phyloP scores from a whole-genome alignment of 2,329 filamentous ascomycete genomes.

The Colletotrichum sp. region DNA sequence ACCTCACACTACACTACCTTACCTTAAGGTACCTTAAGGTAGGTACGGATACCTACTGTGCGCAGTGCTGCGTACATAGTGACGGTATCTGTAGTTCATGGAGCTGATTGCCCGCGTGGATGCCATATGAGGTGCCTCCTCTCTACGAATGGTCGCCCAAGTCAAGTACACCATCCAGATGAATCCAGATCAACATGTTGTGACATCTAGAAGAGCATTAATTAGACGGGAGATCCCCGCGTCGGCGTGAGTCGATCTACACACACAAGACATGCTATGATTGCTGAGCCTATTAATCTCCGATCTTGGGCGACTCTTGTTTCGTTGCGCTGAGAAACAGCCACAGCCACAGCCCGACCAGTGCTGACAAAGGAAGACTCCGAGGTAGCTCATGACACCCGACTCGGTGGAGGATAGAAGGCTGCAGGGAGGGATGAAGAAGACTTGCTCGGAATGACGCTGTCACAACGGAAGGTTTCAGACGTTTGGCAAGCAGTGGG shows the following conservation, averaged over 20 bases:
- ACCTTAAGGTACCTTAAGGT: too few relatives aligned
- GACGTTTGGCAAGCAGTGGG: slow-evolving; percentile 14
- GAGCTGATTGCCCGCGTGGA: neutral
- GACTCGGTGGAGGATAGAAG: too few relatives aligned
- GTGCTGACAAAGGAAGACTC: neutral
- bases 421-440: neutral
- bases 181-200: neutral
- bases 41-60: too few relatives aligned
- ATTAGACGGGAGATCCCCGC: neutral
- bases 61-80: too few relatives aligned
- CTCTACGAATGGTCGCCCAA: too few relatives aligned
- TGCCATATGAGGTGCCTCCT: too few relatives aligned
- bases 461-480: slow-evolving; percentile 15
- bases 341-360: neutral
- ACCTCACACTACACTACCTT: too few relatives aligned
- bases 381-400: neutral
- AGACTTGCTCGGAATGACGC: neutral
- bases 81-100: neutral
- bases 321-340: neutral
- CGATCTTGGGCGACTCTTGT: neutral
- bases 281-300: neutral
- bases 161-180: neutral
- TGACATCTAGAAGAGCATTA: neutral
- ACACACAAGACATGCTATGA: neutral
- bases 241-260: neutral